These are phyloP conservation scores for Xerophyta viscosa DNA, from an alignment of 106 monocot genomes.

Conservation along the genomic window DNA sequence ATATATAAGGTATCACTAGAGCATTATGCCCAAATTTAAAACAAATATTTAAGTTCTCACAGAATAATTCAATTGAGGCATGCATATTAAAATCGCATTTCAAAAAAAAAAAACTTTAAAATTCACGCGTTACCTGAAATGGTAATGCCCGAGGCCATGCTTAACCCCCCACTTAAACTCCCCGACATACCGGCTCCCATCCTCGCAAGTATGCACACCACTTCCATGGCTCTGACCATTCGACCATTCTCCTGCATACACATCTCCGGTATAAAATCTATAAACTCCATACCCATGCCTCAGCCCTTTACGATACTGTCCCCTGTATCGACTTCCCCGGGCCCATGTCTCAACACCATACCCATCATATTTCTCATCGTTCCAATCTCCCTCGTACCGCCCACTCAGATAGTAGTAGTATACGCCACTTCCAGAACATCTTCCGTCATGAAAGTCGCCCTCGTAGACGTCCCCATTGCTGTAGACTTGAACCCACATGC, in stretches of 20 bases:
- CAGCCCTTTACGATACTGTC: slow-evolving; percentile 75
- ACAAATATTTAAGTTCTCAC: too few species aligned
- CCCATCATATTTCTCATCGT: slow-evolving; percentile 86
- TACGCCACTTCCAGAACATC: slow-evolving; percentile 84
- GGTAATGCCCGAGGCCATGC: slow-evolving; percentile 94
- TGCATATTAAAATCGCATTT: too few species aligned
- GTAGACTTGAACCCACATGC: slow-evolving; percentile 62
- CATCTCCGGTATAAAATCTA: slow-evolving; percentile 86
- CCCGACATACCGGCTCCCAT: slow-evolving; percentile 94
- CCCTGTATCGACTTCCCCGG: slow-evolving; percentile 73
- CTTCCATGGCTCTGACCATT: slow-evolving; percentile 96
- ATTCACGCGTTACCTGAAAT: slow-evolving; percentile 99
- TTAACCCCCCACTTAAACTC: slow-evolving; percentile 96
- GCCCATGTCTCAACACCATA: slow-evolving; percentile 97
- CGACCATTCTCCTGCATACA: slow-evolving; percentile 86
- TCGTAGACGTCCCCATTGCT: slow-evolving; percentile 91
- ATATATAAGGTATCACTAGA: too few species aligned
- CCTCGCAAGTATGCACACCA: slow-evolving; percentile 84
- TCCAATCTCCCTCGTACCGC: slow-evolving; percentile 92
- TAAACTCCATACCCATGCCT: slow-evolving; percentile 87
- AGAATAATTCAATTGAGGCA: too few species aligned
- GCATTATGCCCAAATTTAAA: too few species aligned
- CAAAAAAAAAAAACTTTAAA: too few species aligned
- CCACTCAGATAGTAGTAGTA: slow-evolving; percentile 99
- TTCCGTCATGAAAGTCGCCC: slow-evolving; percentile 76